Evolutionary conservation across 371 early-diverging fungal species (phyloP).

Genomic region (Parasitella parasitica): DNA sequence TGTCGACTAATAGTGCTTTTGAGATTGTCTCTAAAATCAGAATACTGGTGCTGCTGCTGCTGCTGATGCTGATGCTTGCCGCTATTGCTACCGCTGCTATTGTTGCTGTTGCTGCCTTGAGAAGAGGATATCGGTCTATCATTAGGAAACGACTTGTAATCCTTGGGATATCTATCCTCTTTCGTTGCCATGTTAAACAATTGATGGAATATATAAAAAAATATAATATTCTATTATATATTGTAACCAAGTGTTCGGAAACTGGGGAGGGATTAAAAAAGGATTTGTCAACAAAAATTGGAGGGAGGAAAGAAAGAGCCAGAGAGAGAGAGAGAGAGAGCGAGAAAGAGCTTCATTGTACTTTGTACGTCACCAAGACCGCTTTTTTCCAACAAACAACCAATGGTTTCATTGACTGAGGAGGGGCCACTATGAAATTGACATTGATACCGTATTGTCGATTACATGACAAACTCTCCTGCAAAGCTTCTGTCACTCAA

Average conservation of each 20-base stretch:
- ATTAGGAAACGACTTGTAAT: not conserved
- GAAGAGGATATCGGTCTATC: not conserved
- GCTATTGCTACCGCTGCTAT: not conserved
- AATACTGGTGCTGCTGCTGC: not conserved
- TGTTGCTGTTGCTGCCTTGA: not conserved
- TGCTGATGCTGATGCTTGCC: too few relatives aligned
- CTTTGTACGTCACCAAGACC: not conserved
- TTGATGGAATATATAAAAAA: not conserved
- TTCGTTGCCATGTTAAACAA: constrained; percentile 1
- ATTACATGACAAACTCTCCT: too few relatives aligned
- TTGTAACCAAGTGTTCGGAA: not conserved
- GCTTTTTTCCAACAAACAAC: not conserved
- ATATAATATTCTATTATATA: not conserved
- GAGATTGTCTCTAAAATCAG: not conserved
- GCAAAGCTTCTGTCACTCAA: too few relatives aligned
- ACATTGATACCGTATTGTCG: too few relatives aligned
- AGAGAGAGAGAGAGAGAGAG: too few relatives aligned
- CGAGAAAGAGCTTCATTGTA: not conserved
- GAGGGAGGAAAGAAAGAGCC: too few relatives aligned
- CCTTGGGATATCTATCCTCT: constrained; percentile 5
- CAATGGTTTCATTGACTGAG: not conserved
- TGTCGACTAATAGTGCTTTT: not conserved
- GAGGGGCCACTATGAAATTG: not conserved
- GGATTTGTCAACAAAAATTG: not conserved
- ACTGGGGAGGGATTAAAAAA: not conserved